Evolutionary conservation across 805 yeast genomes (phyloP), one percentile per base, ranked within the genome.

Genomic region (Candida silvicultrix): DNA sequence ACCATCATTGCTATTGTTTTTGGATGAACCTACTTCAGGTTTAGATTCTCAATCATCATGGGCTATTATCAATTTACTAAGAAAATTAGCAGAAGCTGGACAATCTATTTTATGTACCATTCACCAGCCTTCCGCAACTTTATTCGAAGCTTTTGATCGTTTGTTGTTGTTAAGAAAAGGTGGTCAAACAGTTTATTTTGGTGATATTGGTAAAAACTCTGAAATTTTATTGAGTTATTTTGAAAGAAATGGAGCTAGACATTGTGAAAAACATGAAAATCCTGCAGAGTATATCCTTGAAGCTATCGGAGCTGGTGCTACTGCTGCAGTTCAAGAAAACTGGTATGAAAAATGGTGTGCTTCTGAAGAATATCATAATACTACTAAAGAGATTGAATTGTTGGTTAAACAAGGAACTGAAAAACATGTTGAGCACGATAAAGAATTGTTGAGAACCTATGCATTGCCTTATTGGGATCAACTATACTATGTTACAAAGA

Each of bases 241-340:
- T 68, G 83, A 81, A 62, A 66, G 67, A 45, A 63, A 79, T 54
- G 85, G 92, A 22, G 81, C 85, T 18, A 71, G 81, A 54, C 68
- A 69, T 44, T 84, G 86, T 63, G 65, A 63, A 3, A 63, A 63
- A 25, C 54, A 54, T 19, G 88, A 79, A 43, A 83, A 83, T 51
- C 89, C 89, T 1, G 89, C 89, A n/a, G 89, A 83, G 61, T 83
- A 82, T 65, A 75, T 83, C 58, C 66, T 83, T 49, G 84, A 81
- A 49, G 77, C 75, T n/a, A 81, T 85, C 60, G 88, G 89, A 37
- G 88, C 88, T n/a, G 89, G 89, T 54, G 86, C 88, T 3, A 81
- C 85, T 36, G 80, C 84, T 2, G 50, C 63, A 29, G 74, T 69
- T 6, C 62, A 65, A n/a, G 70, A 66, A 38, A 81, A 85, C 60